Evolutionary conservation across 208 protist genomes (phyloP), one percentile per base, ranked within the genome.

Genomic region (Phytomonas sp.): DNA sequence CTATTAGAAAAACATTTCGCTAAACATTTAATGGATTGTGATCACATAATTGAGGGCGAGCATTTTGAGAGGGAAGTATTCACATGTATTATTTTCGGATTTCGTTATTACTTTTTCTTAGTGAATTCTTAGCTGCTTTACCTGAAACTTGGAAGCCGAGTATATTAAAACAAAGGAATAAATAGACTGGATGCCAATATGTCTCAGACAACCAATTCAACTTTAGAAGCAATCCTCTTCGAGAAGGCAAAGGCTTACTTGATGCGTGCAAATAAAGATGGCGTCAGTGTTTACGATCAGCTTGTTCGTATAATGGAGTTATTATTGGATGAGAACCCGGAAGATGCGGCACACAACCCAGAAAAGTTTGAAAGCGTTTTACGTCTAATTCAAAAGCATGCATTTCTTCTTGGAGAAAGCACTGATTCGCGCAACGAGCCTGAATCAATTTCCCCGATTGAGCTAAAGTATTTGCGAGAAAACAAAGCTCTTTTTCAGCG

Each of bases 231-330:
- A 62, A 75, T 73, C 19, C 83, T 91, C 63, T 94, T 97, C 42
- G 71, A 82, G 74, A 89, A 80, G 40, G 86, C 89, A 37, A 97
- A 97, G 73, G 83, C 91, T 26, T 95, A 93, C 70, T 81, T 97
- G 29, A 92, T 95, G 90, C 80, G 74, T 61, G 85, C 87, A 12
- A 89, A 93, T 71, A 89, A 85, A 67, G 88, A 95, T 72, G 93
- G 93, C 56, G 79, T 93, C 37, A 96, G 91, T 68, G 87, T 92
- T 26, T 97, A 97, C 77, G 93, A 97, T 60, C 93, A 97, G 70
- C 86, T 97, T 31, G 82, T 84, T 16, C 81, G 91, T 0, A 70
- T 97, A 59, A 92, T 97, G 83, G 83, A 92, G 73, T 29, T 84
- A 29, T 70, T 94, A 26, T 77, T 96, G 6, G 89, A 96, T 31